phyloP scores from a whole-genome alignment of 129 eudicot species.

The Ambrosia artemisiifolia region DNA sequence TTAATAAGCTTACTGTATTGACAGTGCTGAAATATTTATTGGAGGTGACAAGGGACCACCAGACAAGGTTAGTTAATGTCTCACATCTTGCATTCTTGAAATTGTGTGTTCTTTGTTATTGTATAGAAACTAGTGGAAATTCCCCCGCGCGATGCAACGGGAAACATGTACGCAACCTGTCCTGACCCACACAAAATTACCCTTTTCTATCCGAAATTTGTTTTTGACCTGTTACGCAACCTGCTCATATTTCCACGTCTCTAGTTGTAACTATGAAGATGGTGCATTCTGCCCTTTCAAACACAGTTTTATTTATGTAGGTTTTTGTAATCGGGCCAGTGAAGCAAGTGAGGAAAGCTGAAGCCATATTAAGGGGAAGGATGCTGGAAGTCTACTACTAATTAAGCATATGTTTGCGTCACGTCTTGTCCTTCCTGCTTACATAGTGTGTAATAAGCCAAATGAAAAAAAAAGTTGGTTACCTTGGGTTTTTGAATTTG shows the following conservation, averaged over 20 bases:
- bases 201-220: neutral
- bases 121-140: neutral
- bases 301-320: conserved; percentile 30
- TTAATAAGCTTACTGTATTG: conserved; percentile 15
- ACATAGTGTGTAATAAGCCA: conserved; percentile 34
- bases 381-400: conserved; percentile 53
- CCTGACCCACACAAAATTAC: neutral
- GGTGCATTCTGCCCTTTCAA: neutral
- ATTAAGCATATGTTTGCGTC: conserved; percentile 11
- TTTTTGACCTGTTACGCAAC: neutral
- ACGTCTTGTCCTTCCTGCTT: conserved; percentile 12
- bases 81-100: neutral
- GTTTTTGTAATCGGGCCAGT: conserved; percentile 78
- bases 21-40: conserved; percentile 86
- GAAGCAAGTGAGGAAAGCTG: conserved; percentile 93
- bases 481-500: conserved; percentile 1
- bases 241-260: neutral
- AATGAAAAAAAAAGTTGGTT: conserved; percentile 17
- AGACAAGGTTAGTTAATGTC: conserved; percentile 70
- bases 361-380: conserved; percentile 88
- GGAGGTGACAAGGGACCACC: conserved; percentile 96
- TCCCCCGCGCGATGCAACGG: neutral
- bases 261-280: neutral
- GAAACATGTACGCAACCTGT: too few relatives aligned
- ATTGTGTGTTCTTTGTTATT: neutral